A percentile compares a stretch with the other conserved stretches of the same genome.
Conservation (phyloP, 2,329 filamentous ascomycete species). For the Clarireedia monteithiana region DNA sequence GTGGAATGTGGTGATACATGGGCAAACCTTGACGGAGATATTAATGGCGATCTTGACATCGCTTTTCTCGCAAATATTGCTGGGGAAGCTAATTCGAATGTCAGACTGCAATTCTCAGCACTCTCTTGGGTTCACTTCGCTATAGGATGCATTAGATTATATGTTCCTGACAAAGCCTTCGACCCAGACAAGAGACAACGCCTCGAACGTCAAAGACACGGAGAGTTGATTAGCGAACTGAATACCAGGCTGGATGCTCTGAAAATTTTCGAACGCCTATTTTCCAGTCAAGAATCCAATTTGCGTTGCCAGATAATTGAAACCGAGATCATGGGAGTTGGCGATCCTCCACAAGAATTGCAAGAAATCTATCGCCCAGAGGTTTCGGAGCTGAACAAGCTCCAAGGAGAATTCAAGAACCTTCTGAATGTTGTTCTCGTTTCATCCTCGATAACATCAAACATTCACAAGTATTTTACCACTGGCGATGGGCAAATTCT, state of each 20-base stretch:
- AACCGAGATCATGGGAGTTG: constrained; percentile 54
- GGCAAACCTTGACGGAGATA: constrained; percentile 15
- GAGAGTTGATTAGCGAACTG: constrained; percentile 48
- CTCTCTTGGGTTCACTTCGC: constrained; percentile 72
- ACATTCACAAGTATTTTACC: constrained; percentile 16
- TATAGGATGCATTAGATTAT: constrained; percentile 66
- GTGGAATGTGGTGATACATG: neutral
- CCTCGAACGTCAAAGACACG: constrained; percentile 55
- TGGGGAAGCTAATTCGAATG: constrained; percentile 21
- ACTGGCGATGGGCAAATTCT: constrained; percentile 34
- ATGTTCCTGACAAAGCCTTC: constrained; percentile 78
- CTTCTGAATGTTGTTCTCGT: constrained; percentile 45
- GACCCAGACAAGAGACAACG: constrained; percentile 65
- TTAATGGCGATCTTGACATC: constrained; percentile 32
- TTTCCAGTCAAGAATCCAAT: constrained; percentile 62
- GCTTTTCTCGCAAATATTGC: constrained; percentile 27
- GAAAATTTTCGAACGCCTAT: constrained; percentile 54
- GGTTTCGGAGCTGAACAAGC: constrained; percentile 55
- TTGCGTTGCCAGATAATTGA: constrained; percentile 57
- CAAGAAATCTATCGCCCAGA: constrained; percentile 64
- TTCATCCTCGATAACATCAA: constrained; percentile 13
- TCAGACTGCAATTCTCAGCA: constrained; percentile 35
- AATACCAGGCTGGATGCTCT: constrained; percentile 51
- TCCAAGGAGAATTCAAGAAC: constrained; percentile 80
- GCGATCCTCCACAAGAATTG: constrained; percentile 56